Base-by-base conservation (phyloP, 495 filamentous ascomycete species). In the Hyphodiscus hymeniophilus region DNA sequence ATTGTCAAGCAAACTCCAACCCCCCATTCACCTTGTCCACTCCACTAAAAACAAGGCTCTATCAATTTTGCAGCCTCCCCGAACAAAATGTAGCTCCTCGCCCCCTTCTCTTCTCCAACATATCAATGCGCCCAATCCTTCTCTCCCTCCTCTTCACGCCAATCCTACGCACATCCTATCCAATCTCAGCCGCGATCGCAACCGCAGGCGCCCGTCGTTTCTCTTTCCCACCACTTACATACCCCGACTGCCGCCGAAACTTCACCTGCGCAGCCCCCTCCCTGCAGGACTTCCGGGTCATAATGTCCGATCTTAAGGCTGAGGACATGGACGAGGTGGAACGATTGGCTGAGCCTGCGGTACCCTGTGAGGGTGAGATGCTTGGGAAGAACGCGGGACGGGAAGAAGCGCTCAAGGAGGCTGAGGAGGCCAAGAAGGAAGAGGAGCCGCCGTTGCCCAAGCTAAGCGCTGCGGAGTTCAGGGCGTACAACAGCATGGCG, bases 381-480 rank as follows among this genome's bases (percentile, higher is more conserved):
- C 21, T 45, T 23, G 22, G 42, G 15, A 32, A 40, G 33, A 48
- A 41, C 15, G 35, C 20, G 17, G 40, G n/a, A 35, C 15, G 50
- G 17, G 35, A 50, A 24, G 46, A 45, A 20, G 45, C 50, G 10
- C 17, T 32, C 26, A 33, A 38, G 36, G 34, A 39, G 32, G 43
- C 22, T 23, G 13, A 22, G 21, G 36, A 47, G 15, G 20, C 23
- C 30, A 26, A 42, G 15, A 34, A 51, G 26, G 21, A 45, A 16
- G 35, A 50, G 42, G 46, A 51, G 13, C 21, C 30, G 13, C 35
- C 44, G 13, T 38, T 59, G 4, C 22, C 41, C 15, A 53, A 49
- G 30, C 15, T 55, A 20, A 55, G 47, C 38, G 42, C 59, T 2
- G 52, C 56, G 28, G 58, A 55, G 3, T 55, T 59, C 22, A 43